phyloP scores from a whole-genome alignment of 1,284 basidiomycete species.

The Sphagnurus paluster region DNA sequence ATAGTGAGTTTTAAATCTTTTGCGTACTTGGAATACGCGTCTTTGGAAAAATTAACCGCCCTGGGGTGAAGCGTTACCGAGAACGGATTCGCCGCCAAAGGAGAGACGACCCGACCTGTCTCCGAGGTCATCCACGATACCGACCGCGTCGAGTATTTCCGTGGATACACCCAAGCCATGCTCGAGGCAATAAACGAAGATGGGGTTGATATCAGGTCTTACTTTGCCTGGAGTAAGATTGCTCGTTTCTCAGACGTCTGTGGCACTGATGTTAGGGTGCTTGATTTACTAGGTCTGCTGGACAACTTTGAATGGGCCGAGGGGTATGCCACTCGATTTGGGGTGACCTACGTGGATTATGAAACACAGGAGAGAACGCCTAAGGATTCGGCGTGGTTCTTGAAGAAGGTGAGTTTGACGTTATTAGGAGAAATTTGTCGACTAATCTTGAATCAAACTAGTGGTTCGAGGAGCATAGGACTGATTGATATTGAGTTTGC shows the following conservation, averaged over 20 bases:
- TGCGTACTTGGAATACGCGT: too few relatives aligned
- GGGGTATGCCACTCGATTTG: constrained; percentile 63
- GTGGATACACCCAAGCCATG: constrained; percentile 60
- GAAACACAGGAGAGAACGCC: constrained; percentile 68
- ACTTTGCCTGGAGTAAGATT: constrained; percentile 73
- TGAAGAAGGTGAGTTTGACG: constrained; percentile 37
- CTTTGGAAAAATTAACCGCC: too few relatives aligned
- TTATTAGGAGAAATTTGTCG: neutral
- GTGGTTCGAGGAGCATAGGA: constrained; percentile 15
- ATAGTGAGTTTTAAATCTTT: constrained; percentile 40
- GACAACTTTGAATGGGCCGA: constrained; percentile 83
- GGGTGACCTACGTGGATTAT: constrained; percentile 69
- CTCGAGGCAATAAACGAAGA: constrained; percentile 62
- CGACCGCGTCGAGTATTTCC: constrained; percentile 70
- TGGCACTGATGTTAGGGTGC: neutral
- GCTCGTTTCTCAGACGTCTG: constrained; percentile 1
- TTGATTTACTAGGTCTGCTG: constrained; percentile 44
- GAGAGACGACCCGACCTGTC: constrained; percentile 54
- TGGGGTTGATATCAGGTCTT: constrained; percentile 64
- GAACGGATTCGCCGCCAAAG: constrained; percentile 73
- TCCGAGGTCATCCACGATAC: constrained; percentile 62
- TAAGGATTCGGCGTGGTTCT: constrained; percentile 64
- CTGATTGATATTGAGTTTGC: neutral
- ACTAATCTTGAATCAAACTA: neutral
- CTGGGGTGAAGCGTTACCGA: constrained; percentile 53